Conservation (phyloP, 805 yeast genomes). For the Metschnikowia anglica region DNA sequence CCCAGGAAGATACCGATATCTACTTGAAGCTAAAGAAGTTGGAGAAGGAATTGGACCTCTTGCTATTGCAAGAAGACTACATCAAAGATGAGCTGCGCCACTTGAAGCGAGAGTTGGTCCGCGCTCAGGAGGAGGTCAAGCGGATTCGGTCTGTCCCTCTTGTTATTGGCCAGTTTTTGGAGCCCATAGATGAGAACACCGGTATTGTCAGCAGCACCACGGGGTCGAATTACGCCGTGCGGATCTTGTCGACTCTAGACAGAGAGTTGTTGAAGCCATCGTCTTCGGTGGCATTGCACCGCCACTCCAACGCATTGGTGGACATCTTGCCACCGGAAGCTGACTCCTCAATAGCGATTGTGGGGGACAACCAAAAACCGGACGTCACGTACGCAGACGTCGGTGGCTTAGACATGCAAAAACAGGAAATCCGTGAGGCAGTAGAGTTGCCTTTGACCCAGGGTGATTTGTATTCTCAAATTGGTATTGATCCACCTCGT, state of each 20-base stretch:
- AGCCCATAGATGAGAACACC: conserved; percentile 93
- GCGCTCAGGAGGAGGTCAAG: conserved; percentile 98
- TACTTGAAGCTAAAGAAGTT: conserved; percentile 83
- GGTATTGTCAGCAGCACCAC: conserved; percentile 98
- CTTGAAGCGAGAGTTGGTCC: conserved; percentile 85
- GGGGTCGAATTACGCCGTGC: conserved; percentile 94
- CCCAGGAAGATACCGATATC: conserved; percentile 56
- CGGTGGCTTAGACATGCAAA: conserved; percentile 99
- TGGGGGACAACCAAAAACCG: conserved; percentile 91
- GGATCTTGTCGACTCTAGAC: conserved; percentile 91
- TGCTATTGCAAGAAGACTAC: conserved; percentile 89
- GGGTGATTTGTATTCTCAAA: conserved; percentile 92
- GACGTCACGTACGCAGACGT: conserved; percentile 95
- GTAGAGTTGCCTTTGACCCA: conserved; percentile 96
- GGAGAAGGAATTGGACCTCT: conserved; percentile 84
- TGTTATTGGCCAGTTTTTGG: conserved; percentile 96
- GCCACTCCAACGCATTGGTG: conserved; percentile 96
- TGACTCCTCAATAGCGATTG: conserved; percentile 91
- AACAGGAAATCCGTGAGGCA: conserved; percentile 98
- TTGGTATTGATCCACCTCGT: conserved; percentile 98
- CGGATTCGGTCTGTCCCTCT: conserved; percentile 96
- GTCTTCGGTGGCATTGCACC: conserved; percentile 94
- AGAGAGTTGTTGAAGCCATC: conserved; percentile 93
- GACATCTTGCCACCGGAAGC: conserved; percentile 99
- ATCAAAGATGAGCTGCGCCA: conserved; percentile 98